Evolutionary conservation across 805 yeast genomes (phyloP), one percentile per base, ranked within the genome.

Genomic region (Suhomyces prunicola): DNA sequence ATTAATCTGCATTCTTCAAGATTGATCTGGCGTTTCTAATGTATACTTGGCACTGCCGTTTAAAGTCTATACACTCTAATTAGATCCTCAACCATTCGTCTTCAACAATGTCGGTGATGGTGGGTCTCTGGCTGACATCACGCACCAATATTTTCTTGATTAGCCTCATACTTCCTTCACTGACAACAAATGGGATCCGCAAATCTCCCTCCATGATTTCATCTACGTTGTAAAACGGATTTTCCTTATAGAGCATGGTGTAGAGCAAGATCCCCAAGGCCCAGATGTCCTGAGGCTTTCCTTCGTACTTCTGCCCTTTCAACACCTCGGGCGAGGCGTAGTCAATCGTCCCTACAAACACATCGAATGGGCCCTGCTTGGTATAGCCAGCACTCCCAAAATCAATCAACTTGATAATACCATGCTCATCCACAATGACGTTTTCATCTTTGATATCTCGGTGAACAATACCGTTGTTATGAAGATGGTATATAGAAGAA

Each of bases 251-350:
- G 6, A 93, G 78, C 64, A 94, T 81, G 0, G 97, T 94, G 71
- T 92, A 94, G 22, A 94, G 73, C 53, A 94, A 73, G 22, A 94
- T 88, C 2, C 99, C 99, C 65, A 93, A 77, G 0, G 98, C 97
- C 99, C 99, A 94, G 2, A 92, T 86, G 70, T 94, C 99, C 68
- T 94, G 99, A 3, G 96, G 93, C 66, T 83, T 87, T 22, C 99
- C 99, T 49, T 84, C 90, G 64, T 93, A 94, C 22, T 92, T 87
- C 55, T 85, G 85, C 2, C 98, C 99, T 49, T 85, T 80, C 35
- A 94, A 75, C 0, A 94, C 97, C 69, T 94, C 99, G 0, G 99
- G 99, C 0, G 98, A 96, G 0, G 98, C 98, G 68, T 93, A 94
- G 68, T 94, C 97, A 44, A 94, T 85, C 0, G 99, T 94, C 2